Base-by-base conservation (phyloP, 23 red algal genomes). In the Gracilaria gracilis region DNA sequence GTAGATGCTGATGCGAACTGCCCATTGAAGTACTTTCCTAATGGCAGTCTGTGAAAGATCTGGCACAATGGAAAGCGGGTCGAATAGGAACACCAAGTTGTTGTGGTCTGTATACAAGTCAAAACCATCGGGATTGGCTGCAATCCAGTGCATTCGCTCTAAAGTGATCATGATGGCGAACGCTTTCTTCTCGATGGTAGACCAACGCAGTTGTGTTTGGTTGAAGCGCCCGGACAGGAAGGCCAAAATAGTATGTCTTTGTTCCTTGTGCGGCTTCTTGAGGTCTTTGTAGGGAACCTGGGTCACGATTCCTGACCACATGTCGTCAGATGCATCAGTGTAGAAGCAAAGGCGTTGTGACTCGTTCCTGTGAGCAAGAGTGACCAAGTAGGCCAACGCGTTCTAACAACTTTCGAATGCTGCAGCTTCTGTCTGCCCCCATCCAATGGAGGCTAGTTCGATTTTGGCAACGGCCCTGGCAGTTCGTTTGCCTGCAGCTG, bases 301-400 rank as follows among this genome's bases (percentile, higher is more conserved):
- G 8, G 28, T 78, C 9, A 78, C 28, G 25, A 78, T 78, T 9
- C 28, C 47, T 2, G 73, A 53, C 73, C 33, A 78, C 9, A 78
- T 29, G 27, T 27, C 11, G 42, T 46, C 42, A 46, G 42, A 46
- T 4, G 42, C 42, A 46, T 46, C 42, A 46, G 42, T 46, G 73
- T 78, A 78, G 15, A 78, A 27, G 19, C 21, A 37, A 9, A 40
- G 73, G 23, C 25, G 31, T 11, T 48, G 1, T 5, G 46, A 36
- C 21, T 82, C 78, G 37, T 82, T n/a, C 9, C 78, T 9, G 50
- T 82, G 78, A 53, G 53, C 35, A 16, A 82, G 50, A 11, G 50
- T 82, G 49, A 82, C 78, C 50, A n/a, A 25, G 8, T 82, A 61
- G 53, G 78, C 47, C 2, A 82, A 23, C 0, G 78, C 78, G 29